Percentiles rank a stretch among this genome's conserved stretches.
These are phyloP conservation scores for Funneliformis caledonium DNA, from an alignment of 371 early-diverging fungal species.

Conservation along the genomic window DNA sequence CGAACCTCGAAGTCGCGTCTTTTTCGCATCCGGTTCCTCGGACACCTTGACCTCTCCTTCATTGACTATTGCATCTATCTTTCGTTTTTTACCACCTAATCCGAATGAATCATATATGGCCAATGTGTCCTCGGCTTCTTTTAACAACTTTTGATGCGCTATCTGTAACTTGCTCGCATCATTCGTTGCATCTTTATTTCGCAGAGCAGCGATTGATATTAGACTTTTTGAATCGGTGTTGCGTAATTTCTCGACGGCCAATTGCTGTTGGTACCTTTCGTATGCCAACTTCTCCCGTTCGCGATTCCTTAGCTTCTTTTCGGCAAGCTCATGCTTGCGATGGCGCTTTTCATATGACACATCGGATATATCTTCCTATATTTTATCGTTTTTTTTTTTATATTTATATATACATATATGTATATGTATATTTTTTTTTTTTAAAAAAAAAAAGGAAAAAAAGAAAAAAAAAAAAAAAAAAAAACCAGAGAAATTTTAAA, in stretches of 20 bases:
- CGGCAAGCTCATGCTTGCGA: constrained; percentile 65
- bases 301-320: constrained; percentile 69
- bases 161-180: constrained; percentile 9
- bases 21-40: neutral
- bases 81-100: constrained; percentile 19
- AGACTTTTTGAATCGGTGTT: constrained; percentile 54
- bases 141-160: constrained; percentile 31
- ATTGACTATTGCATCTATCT: neutral
- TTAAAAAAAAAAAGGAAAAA: too few relatives aligned
- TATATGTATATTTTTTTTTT: neutral
- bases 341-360: constrained; percentile 67
- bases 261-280: constrained; percentile 66
- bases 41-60: neutral
- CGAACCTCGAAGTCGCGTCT: constrained; percentile 3
- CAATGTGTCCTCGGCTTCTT: constrained; percentile 34
- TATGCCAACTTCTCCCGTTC: constrained; percentile 67
- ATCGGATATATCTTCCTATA: constrained; percentile 52
- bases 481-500: neutral
- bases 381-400: neutral
- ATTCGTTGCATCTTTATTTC: constrained; percentile 10
- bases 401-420: too few relatives aligned
- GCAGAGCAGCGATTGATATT: constrained; percentile 35
- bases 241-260: constrained; percentile 61
- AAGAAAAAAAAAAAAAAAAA: too few relatives aligned
- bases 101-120: constrained; percentile 39